Base-by-base conservation (phyloP, 2,329 filamentous ascomycete genomes). In the Aspergillus luchuensis region DNA sequence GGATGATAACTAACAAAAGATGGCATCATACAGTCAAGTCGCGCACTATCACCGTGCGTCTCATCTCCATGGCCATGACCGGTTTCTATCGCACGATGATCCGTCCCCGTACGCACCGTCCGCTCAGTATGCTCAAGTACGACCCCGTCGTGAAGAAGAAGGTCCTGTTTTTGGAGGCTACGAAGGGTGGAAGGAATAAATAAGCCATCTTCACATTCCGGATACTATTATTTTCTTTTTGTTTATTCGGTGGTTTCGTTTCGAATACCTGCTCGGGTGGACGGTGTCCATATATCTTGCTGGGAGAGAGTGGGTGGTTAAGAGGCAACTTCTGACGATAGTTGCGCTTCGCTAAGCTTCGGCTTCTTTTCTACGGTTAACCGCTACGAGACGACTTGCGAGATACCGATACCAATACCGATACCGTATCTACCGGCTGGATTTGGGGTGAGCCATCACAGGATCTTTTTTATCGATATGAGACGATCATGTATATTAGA, bases 81-180 rank as follows among this genome's bases (percentile, higher is more conserved):
- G 95, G 95, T 73, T 99, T 92, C 85, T 99, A 94, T 84, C 93
- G 94, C 79, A 96, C 92, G 57, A 88, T 96, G 78, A 85, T 89
- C 69, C 89, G 96, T 61, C 93, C 92, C 11, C 89, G 95, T 69
- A 85, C 86, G 30, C 85, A 92, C 64, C 84, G 89, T 48, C 93
- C 96, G 59, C 86, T 99, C 80, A 96, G 92, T 81, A 95, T 99
- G 92, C 82, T 99, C 71, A 99, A 99, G 83, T 99, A 99, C 80
- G 95, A 99, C 76, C 95, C 95, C 45, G 93, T 99, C 66, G 95
- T 99, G 58, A 91, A 92, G 77, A 92, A 94, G 82, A 91, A 97
- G 81, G 95, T 99, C 33, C 84, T 99, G 30, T 99, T 99, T 79
- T 85, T 98, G 59, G 95, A 99, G 77, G 88, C 91, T 74, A 97